Conservation (phyloP, 768 basidiomycete species). For the Psilocybe subaeruginosa region DNA sequence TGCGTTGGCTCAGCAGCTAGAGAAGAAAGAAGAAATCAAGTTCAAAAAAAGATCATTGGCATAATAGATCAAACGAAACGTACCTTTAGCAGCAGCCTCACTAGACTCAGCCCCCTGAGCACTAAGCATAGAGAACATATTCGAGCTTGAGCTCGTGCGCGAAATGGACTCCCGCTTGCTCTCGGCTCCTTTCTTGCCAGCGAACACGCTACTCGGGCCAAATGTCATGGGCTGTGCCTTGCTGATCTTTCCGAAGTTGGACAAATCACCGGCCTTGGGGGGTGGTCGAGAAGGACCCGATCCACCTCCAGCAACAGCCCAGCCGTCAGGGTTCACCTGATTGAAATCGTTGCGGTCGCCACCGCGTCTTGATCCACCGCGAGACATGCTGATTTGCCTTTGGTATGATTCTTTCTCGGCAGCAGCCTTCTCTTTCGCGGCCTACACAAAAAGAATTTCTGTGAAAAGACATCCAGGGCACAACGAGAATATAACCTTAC, state of each 20-base stretch:
- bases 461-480: background rate
- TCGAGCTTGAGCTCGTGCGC: conserved; percentile 76
- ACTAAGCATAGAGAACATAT: conserved; percentile 86
- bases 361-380: conserved; percentile 89
- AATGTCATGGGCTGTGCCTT: conserved; percentile 69
- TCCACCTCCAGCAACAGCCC: conserved; percentile 69
- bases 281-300: conserved; percentile 54
- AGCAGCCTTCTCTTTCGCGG: conserved; percentile 79
- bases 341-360: conserved; percentile 62
- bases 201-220: conserved; percentile 85
- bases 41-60: background rate
- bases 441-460: conserved; percentile 40
- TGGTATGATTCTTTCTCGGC: conserved; percentile 62
- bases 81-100: conserved; percentile 58
- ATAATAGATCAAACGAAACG: conserved; percentile 6
- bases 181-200: conserved; percentile 62
- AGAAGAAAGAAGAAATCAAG: conserved; percentile 11
- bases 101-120: conserved; percentile 56
- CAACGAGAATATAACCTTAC: conserved; percentile 47
- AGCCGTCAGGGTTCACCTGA: conserved; percentile 80
- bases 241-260: conserved; percentile 87
- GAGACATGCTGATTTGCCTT: conserved; percentile 78
- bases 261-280: conserved; percentile 83
- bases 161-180: conserved; percentile 75
- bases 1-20: conserved; percentile 53